phyloP scores from a whole-genome alignment of 768 basidiomycete genomes.

The Favolaschia claudopus region DNA sequence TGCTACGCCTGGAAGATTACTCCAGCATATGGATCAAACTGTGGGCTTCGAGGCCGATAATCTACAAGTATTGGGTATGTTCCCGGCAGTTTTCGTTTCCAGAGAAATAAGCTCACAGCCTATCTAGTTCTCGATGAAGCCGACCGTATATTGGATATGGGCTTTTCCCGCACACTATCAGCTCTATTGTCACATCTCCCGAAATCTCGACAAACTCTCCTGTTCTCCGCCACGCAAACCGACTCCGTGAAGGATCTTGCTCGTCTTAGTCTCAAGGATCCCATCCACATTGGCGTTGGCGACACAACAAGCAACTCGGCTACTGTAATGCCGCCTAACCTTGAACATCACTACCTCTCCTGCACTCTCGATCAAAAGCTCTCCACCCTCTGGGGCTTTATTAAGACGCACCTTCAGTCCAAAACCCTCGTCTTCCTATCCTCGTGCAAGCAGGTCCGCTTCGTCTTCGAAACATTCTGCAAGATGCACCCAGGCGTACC shows the following conservation, averaged over 20 bases:
- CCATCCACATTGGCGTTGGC: constrained; percentile 72
- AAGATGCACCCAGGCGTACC: constrained; percentile 94
- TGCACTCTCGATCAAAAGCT: constrained; percentile 88
- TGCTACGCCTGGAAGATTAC: constrained; percentile 91
- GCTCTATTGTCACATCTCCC: constrained; percentile 94
- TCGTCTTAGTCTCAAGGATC: constrained; percentile 86
- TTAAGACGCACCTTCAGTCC: constrained; percentile 90
- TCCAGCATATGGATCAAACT: constrained; percentile 99
- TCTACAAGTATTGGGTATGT: constrained; percentile 87
- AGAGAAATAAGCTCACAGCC: constrained; percentile 1
- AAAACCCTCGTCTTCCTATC: constrained; percentile 96
- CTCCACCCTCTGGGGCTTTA: constrained; percentile 91
- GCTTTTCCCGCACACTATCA: constrained; percentile 87
- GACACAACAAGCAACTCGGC: constrained; percentile 51
- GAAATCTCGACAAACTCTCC: constrained; percentile 89
- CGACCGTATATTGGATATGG: constrained; percentile 96
- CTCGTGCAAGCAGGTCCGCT: constrained; percentile 96
- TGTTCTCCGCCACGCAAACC: constrained; percentile 97
- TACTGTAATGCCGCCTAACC: constrained; percentile 70
- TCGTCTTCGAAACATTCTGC: constrained; percentile 94
- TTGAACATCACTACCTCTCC: constrained; percentile 90
- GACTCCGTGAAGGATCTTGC: constrained; percentile 89
- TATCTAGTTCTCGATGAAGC: constrained; percentile 91
- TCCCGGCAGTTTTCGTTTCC: background rate
- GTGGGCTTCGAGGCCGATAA: constrained; percentile 92